Evolutionary conservation across 73 alveolate species (phyloP).

Genomic region (Paramecium caudatum): DNA sequence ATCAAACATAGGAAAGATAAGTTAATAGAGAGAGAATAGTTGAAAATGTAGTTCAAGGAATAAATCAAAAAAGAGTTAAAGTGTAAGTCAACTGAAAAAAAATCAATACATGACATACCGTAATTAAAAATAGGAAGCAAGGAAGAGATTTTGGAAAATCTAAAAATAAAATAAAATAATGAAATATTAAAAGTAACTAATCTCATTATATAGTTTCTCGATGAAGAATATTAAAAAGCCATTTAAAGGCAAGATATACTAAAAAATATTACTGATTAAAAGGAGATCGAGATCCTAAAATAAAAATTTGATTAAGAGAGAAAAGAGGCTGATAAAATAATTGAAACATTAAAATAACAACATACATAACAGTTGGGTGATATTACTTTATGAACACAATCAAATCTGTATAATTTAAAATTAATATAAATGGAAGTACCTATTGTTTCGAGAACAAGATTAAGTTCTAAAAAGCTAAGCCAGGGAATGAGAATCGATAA

Average conservation of each 20-base stretch:
- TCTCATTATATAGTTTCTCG: background rate
- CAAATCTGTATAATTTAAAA: background rate
- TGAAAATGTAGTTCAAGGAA: background rate
- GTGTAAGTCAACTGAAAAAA: background rate
- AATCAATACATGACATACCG: background rate
- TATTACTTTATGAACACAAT: no score
- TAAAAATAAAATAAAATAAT: background rate
- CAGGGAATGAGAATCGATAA: slow-evolving; percentile 42
- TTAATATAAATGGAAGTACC: slow-evolving; percentile 42
- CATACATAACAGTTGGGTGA: no score
- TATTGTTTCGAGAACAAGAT: slow-evolving; percentile 28
- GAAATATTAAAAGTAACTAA: background rate
- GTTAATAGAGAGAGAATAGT: background rate
- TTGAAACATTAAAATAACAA: no score
- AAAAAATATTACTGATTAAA: no score
- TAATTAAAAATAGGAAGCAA: background rate
- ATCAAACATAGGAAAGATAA: background rate
- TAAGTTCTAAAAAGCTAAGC: slow-evolving; percentile 18
- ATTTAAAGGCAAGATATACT: no score
- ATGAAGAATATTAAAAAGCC: background rate
- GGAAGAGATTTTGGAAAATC: background rate
- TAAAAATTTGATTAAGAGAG: no score
- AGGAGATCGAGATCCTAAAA: no score
- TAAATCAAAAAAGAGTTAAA: background rate
- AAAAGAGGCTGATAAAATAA: no score